Base-by-base conservation (phyloP, 2,329 filamentous ascomycete species). In the Elsinoe necatrix region DNA sequence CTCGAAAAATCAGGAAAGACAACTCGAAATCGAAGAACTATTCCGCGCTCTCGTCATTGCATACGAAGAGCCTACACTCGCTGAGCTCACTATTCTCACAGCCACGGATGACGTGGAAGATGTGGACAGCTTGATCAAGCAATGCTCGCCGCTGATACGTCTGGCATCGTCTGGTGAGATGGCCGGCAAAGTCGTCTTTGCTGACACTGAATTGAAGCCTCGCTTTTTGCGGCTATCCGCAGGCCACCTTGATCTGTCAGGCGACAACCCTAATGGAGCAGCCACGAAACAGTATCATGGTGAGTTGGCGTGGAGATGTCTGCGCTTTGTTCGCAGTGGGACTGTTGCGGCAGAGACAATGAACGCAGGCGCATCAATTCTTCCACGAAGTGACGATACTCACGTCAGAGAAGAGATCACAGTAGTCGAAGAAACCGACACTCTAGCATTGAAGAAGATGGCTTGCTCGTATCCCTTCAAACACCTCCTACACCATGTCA, bases 41-140 rank as follows among this genome's bases (percentile, higher is more conserved):
- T 39, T 57, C 21, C 23, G 31, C 8, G 35, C 50, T 31, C 48
- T 57, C 8, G 45, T 47, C n/a, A 55, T 57, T 34, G 56, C 50
- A 7, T 54, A 54, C 25, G 56, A 57, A 47, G 34, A 51, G 16
- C 56, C 56, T 14, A 54, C 56, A 16, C 25, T 57, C 31, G 50
- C 48, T 3, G 56, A 57, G 12, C 56, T 57, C 11, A 25, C 25
- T 31, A 34, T 56, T 2, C 31, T 57, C 21, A 57, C 45, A 21
- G 11, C 51, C 11, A 57, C 47, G 7, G 21, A 57, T 8, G 55
- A 57, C 45, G 21, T 51, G 21, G 20, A 50, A 11, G 11, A 21
- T 3, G 5, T 57, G 3, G 31, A 23, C 6, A 25, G 25, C 2
- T 25, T 57, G 55, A 25, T 57, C 3, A 20, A 37, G 16, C 23